Conservation (phyloP, 768 basidiomycete genomes). For the Amyloporia xantha region DNA sequence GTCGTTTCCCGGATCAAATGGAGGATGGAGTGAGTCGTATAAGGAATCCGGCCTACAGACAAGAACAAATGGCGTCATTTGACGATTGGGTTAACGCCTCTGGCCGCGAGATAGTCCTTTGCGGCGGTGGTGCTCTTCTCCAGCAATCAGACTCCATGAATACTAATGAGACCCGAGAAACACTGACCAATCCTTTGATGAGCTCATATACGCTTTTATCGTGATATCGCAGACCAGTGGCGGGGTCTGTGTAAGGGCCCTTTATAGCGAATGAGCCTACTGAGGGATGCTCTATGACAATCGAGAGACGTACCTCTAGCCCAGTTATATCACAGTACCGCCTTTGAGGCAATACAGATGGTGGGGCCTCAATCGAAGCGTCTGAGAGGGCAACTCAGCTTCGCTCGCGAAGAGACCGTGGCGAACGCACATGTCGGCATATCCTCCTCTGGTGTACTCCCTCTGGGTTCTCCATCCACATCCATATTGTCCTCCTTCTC, state of each 20-base stretch:
- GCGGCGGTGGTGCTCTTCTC: conserved; percentile 58
- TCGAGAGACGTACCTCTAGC: conserved; percentile 48
- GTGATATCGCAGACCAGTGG: conserved; percentile 73
- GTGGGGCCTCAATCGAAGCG: conserved; percentile 78
- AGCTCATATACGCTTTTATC: conserved; percentile 85
- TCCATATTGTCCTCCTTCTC: conserved; percentile 55
- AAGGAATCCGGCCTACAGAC: too few relatives aligned
- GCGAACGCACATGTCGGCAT: conserved; percentile 1
- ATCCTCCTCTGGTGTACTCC: conserved; percentile 43
- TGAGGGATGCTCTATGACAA: neutral
- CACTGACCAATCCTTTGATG: conserved; percentile 61
- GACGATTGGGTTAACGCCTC: conserved; percentile 33
- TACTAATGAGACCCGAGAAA: neutral
- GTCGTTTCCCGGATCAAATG: too few relatives aligned
- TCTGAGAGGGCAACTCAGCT: conserved; percentile 35
- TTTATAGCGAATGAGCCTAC: conserved; percentile 20
- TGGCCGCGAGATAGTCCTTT: conserved; percentile 68
- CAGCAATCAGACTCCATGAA: neutral
- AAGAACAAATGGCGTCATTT: too few relatives aligned
- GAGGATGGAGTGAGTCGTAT: too few relatives aligned
- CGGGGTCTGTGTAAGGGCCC: conserved; percentile 83
- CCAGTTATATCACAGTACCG: conserved; percentile 87
- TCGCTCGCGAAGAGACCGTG: neutral
- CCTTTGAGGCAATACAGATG: conserved; percentile 67
- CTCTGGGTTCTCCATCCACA: conserved; percentile 37